Evolutionary conservation across 176 grass and related monocot species (phyloP), one percentile per base, ranked within the genome.

Genomic region (Paspalum vaginatum): DNA sequence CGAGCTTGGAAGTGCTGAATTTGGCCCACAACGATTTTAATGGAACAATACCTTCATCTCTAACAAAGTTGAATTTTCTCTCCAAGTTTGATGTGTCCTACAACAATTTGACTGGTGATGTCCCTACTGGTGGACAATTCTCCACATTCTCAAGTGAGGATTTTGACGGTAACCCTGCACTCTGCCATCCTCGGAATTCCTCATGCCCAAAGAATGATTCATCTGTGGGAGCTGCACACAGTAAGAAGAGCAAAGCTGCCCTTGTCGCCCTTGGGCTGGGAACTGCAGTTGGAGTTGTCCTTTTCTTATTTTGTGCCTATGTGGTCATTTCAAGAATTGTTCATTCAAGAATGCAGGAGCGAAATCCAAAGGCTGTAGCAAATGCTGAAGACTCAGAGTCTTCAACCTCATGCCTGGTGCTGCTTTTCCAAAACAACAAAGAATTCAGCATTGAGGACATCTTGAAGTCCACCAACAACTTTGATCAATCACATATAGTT

Each of bases 371-470:
- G 84, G 95, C 86, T 3, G 92, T 98, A 70, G 88, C 88, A 8
- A 89, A 93, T 76, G 88, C 90, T 7, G 95, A 98, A 63, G 92
- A 95, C 60, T 93, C 85, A 15, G 95, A 89, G 45, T 90, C 76
- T 20, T 65, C 81, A 15, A 77, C 44, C 40, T 91, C 88, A 8
- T 89, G 77, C 52, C 76, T 98, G 73, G 95, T 98, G 65, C 85
- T 98, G 37, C 87, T 98, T 58, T 98, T 98, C 86, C 92, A 99
- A 62, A 93, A 89, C 85, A 85, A 77, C 68, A 94, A 95, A 66
- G 95, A 91, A 75, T 76, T 98, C 20, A 79, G 90, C 57, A 86
- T 98, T 4, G 86, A 93, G 68, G 90, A 98, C 55, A 89, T 98
- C 39, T 22, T 98, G 58, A 93, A 95, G 55, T 90, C 95, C 38